Conservation (phyloP, 2,329 filamentous ascomycete genomes). For the Clarireedia hainanense region DNA sequence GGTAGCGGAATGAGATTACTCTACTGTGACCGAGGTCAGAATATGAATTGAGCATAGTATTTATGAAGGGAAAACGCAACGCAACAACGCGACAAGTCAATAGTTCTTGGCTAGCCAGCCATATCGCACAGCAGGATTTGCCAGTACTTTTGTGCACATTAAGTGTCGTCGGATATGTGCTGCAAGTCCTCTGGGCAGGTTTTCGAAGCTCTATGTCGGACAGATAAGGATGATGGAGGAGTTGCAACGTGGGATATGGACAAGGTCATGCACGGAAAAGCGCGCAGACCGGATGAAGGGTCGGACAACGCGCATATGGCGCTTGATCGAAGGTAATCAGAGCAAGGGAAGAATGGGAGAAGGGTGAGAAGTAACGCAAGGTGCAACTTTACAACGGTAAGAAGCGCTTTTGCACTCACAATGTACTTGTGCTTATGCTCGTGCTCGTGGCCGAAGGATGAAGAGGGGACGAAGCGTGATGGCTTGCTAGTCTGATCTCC, state of each 20-base stretch:
- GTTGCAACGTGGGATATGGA: slow-evolving; percentile 8
- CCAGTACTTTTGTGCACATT: slow-evolving; percentile 1
- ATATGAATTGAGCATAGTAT: neutral
- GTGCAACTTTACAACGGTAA: too few relatives aligned
- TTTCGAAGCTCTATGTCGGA: slow-evolving; percentile 1
- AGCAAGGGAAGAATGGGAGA: neutral
- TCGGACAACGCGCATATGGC: slow-evolving; percentile 6
- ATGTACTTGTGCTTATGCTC: too few relatives aligned
- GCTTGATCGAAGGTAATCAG: neutral
- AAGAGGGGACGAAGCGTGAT: too few relatives aligned
- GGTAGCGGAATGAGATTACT: slow-evolving; percentile 3
- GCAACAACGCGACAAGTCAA: neutral
- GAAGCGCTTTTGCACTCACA: too few relatives aligned
- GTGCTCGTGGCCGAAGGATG: too few relatives aligned
- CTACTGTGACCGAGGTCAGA: slow-evolving; percentile 10
- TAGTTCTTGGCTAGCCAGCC: neutral
- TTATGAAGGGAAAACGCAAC: neutral
- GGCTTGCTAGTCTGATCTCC: neutral
- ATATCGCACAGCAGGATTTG: slow-evolving; percentile 1
- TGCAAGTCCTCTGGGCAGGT: slow-evolving; percentile 3
- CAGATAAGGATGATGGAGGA: slow-evolving; percentile 4
- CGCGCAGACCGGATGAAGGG: neutral
- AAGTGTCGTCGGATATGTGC: slow-evolving; percentile 7
- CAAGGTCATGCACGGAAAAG: slow-evolving; percentile 7
- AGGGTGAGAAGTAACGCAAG: neutral